Evolutionary conservation across 768 basidiomycete species (phyloP), one percentile per base, ranked within the genome.

Genomic region (Hirschioporus abietinus): DNA sequence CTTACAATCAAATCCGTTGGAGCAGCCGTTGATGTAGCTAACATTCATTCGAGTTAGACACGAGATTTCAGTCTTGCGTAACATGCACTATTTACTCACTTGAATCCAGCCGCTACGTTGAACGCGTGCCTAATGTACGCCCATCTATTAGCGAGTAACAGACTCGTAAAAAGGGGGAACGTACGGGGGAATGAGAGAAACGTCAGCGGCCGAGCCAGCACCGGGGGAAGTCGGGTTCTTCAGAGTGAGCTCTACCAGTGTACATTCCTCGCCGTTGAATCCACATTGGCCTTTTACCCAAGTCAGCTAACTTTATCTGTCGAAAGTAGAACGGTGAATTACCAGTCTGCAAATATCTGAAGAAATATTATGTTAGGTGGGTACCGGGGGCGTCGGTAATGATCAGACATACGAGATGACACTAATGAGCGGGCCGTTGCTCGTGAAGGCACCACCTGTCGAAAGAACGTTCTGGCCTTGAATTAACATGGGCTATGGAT

Each of bases 21-120:
- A 52, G 42, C 42, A 52, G 12, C 42, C 42, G 20, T 52, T 52
- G 20, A 52, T 52, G 20, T 52, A 52, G 42, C 42, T 52, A 15
- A 5, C 2, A 52, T 52, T 52, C 42, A 52, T 52, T n/a, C n/a
- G n/a, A n/a, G 42, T 52, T 20, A 52, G 12, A 52, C 12, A 15
- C 42, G 20, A 10, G 30, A 30, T 30, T 20, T 52, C 42, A 52
- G 42, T 12, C 15, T 12, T 15, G 12, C 12, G 20, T 10, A 15
- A 52, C 8, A 30, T 30, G 42, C 23, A 0, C 7, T 23, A 5
- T 57, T n/a, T 60, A 76, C 75, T 70, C 63, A 82, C 79, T 77
- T 71, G 70, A 84, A 82, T n/a, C 77, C 76, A 0, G 77, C 70
- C 23, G 72, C 65, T 26, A 82, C 82, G 58, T 70, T 80, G 71